These are phyloP conservation scores for Breviolum minutum DNA, from an alignment of 73 alveolate species.

Conservation along the genomic window DNA sequence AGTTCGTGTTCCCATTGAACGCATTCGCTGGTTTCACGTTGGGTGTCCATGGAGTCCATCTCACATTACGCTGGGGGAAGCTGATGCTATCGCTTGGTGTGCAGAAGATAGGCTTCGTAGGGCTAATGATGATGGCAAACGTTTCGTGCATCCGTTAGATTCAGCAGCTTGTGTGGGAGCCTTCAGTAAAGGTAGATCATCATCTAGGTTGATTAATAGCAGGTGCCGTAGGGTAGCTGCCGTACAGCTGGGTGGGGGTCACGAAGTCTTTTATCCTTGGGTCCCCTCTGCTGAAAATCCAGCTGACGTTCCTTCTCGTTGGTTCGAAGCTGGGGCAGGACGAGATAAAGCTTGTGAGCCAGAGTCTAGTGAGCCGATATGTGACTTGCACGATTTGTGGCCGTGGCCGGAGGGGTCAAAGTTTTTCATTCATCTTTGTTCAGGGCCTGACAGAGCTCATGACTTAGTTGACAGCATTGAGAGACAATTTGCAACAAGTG, in stretches of 20 bases:
- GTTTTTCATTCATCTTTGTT: conserved; percentile 35
- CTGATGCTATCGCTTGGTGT: conserved; percentile 51
- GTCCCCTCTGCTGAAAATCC: conserved; percentile 32
- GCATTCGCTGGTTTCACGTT: not conserved
- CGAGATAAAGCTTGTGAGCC: not conserved
- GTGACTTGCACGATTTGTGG: not conserved
- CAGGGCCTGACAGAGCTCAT: not conserved
- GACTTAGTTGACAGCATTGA: not conserved
- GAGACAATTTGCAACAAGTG: not conserved
- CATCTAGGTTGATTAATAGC: not conserved
- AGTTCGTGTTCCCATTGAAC: conserved; percentile 11
- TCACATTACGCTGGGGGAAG: conserved; percentile 29
- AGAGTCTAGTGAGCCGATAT: not conserved
- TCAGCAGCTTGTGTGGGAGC: conserved; percentile 43
- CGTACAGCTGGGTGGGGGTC: not conserved
- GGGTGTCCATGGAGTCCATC: not conserved
- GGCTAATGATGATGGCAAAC: not conserved
- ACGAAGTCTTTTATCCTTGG: conserved; percentile 54
- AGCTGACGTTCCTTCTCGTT: not conserved
- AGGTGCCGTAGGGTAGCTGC: conserved; percentile 13
- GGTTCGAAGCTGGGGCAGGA: conserved; percentile 2
- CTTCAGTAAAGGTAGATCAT: conserved; percentile 34
- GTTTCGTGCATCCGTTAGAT: conserved; percentile 50
- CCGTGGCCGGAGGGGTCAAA: not conserved
- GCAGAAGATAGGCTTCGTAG: conserved; percentile 27